phyloP scores from a whole-genome alignment of 108 stramenopile genomes.

The Nannochloropsis oceanica region DNA sequence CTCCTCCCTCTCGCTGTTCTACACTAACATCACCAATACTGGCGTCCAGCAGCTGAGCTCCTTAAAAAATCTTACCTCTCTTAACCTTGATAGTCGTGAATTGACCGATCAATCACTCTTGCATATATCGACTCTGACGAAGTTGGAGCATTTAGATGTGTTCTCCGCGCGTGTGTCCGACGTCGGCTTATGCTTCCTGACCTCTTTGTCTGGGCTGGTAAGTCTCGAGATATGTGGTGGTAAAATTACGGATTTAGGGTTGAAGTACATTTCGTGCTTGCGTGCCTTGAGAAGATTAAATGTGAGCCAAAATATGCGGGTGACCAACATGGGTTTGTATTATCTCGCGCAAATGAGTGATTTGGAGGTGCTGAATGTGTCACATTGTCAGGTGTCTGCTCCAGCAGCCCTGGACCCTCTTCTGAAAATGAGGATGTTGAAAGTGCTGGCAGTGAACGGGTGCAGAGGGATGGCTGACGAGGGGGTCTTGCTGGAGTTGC shows the following conservation, averaged over 20 bases:
- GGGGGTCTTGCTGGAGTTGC: background rate
- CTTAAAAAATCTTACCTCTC: background rate
- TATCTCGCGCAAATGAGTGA: background rate
- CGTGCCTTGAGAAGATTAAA: background rate
- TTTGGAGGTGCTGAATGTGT: background rate
- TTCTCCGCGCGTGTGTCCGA: background rate
- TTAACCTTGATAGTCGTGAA: background rate
- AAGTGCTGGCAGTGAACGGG: background rate
- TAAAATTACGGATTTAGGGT: background rate
- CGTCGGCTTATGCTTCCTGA: background rate
- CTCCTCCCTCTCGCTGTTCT: background rate
- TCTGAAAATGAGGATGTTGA: background rate
- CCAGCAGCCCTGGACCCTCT: background rate
- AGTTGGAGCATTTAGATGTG: background rate
- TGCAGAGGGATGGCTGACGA: background rate
- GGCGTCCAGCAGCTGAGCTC: background rate
- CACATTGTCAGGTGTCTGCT: background rate
- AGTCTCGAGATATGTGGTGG: background rate
- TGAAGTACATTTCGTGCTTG: background rate
- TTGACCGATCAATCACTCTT: background rate
- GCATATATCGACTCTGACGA: background rate
- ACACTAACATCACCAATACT: background rate
- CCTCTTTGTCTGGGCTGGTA: background rate
- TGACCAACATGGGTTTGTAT: background rate
- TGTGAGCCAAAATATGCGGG: background rate